A percentile compares a stretch with the other conserved stretches of the same genome.
Evolutionary conservation across 352 stramenopile species (phyloP).

Genomic region (Phytopythium oedochilum): DNA sequence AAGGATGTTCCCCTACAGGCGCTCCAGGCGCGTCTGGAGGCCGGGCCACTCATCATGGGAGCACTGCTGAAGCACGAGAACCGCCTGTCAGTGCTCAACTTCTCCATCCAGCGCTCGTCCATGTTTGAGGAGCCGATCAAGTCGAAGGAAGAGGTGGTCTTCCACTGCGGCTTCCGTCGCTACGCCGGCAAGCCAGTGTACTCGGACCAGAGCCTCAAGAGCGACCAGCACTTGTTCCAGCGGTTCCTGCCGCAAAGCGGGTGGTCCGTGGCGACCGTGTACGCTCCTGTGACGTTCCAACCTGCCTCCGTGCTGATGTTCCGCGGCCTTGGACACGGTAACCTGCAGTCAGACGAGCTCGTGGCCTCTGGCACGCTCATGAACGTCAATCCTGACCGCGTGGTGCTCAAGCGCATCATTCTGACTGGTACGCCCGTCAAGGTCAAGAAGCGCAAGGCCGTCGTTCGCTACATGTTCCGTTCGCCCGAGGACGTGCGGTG

Average conservation of each 20-base stretch:
- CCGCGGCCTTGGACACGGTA: conserved; percentile 42
- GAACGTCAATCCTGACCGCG: conserved; percentile 96
- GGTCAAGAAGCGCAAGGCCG: conserved; percentile 97
- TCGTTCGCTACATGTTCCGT: conserved; percentile 99
- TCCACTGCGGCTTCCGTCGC: conserved; percentile 96
- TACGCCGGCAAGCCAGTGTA: conserved; percentile 94
- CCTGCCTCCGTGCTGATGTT: conserved; percentile 96
- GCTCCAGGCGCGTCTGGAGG: conserved; percentile 48
- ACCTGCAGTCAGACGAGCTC: conserved; percentile 48
- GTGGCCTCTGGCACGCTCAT: conserved; percentile 94
- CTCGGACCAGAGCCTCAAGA: conserved; percentile 97
- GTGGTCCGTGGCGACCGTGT: conserved; percentile 90
- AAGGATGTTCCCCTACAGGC: conserved; percentile 57
- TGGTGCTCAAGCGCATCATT: conserved; percentile 98
- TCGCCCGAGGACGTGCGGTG: conserved; percentile 97
- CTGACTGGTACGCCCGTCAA: conserved; percentile 98
- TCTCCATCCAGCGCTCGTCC: conserved; percentile 87
- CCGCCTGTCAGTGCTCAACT: conserved; percentile 97
- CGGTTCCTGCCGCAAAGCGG: conserved; percentile 92
- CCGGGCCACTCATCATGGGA: conserved; percentile 64
- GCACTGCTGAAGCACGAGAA: conserved; percentile 96
- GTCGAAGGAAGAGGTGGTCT: conserved; percentile 94
- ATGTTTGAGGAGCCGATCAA: conserved; percentile 91
- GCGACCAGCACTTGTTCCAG: conserved; percentile 99
- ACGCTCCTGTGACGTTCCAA: conserved; percentile 95